These are phyloP conservation scores for Suhomyces yuchorum DNA, from an alignment of 1,139 yeast species.

Conservation along the genomic window DNA sequence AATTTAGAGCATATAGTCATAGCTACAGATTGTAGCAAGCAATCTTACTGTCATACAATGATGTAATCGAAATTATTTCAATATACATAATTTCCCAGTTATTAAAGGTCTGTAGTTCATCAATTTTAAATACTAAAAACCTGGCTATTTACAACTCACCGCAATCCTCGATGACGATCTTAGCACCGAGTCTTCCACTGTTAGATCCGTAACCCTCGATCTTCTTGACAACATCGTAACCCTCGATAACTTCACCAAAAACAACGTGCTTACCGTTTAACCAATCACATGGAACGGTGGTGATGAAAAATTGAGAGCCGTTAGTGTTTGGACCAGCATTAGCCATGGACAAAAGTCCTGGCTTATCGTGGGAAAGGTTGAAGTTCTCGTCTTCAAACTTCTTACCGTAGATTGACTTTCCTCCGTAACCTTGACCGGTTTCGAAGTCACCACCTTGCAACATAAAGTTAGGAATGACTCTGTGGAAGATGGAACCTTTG, in stretches of 20 bases:
- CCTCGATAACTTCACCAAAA: constrained; percentile 46
- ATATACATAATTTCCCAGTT: neutral
- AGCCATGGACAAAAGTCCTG: constrained; percentile 46
- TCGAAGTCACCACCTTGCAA: constrained; percentile 49
- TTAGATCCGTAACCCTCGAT: constrained; percentile 39
- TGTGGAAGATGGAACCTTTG: constrained; percentile 66
- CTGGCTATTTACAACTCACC: constrained; percentile 30
- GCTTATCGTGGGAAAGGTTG: constrained; percentile 34
- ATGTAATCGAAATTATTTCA: constrained; percentile 1
- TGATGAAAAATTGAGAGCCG: constrained; percentile 46
- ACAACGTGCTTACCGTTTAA: constrained; percentile 47
- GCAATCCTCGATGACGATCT: constrained; percentile 41
- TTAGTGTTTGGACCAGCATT: constrained; percentile 48
- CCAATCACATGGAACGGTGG: constrained; percentile 48
- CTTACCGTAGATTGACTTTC: constrained; percentile 42
- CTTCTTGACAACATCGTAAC: constrained; percentile 40
- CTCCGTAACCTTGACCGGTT: constrained; percentile 45
- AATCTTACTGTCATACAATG: constrained; percentile 1
- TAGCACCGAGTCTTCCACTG: constrained; percentile 30
- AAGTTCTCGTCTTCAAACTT: constrained; percentile 45
- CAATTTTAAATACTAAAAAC: neutral
- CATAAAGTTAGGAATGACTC: constrained; percentile 47
- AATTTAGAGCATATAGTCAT: constrained; percentile 16
- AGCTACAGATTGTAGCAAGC: constrained; percentile 2
- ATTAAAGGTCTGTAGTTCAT: neutral